phyloP scores from a whole-genome alignment of 2,329 filamentous ascomycete species.

The Fusarium musae region DNA sequence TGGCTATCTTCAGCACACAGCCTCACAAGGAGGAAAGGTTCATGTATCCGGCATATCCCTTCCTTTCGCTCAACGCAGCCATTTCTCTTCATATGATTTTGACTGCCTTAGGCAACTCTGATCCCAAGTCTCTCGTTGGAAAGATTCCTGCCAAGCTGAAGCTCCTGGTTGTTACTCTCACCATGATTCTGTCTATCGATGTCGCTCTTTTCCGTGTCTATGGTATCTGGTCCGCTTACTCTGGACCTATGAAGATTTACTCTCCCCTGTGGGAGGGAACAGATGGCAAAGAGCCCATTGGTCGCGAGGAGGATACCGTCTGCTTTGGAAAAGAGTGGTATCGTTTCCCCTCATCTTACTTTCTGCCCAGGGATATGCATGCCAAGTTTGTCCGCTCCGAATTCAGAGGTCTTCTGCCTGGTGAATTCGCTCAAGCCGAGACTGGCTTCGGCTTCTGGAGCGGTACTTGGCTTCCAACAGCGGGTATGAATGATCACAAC shows the following conservation, averaged over 20 bases:
- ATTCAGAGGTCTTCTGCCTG: constrained; percentile 88
- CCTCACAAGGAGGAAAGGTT: constrained; percentile 98
- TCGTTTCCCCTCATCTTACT: constrained; percentile 93
- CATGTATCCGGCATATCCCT: constrained; percentile 97
- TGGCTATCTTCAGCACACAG: constrained; percentile 89
- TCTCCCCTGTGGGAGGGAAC: constrained; percentile 69
- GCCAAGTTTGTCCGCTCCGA: constrained; percentile 93
- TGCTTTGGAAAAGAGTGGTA: constrained; percentile 99
- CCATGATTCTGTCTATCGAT: constrained; percentile 72
- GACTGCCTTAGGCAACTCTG: constrained; percentile 75
- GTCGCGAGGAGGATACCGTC: constrained; percentile 73
- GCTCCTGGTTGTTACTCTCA: constrained; percentile 67
- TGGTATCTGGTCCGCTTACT: constrained; percentile 84
- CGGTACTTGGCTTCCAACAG: constrained; percentile 84
- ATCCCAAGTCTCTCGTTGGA: constrained; percentile 73
- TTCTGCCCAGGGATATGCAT: constrained; percentile 83
- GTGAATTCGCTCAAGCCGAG: constrained; percentile 83
- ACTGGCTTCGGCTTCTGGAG: constrained; percentile 78
- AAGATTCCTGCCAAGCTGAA: constrained; percentile 82
- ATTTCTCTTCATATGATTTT: constrained; percentile 85
- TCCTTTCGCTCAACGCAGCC: constrained; percentile 88
- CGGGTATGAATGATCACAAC: constrained; percentile 93
- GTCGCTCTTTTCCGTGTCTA: constrained; percentile 77
- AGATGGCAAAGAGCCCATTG: constrained; percentile 60
- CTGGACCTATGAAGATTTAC: constrained; percentile 80